phyloP scores from a whole-genome alignment of 208 protist species.

The Trypanosoma rangeli region DNA sequence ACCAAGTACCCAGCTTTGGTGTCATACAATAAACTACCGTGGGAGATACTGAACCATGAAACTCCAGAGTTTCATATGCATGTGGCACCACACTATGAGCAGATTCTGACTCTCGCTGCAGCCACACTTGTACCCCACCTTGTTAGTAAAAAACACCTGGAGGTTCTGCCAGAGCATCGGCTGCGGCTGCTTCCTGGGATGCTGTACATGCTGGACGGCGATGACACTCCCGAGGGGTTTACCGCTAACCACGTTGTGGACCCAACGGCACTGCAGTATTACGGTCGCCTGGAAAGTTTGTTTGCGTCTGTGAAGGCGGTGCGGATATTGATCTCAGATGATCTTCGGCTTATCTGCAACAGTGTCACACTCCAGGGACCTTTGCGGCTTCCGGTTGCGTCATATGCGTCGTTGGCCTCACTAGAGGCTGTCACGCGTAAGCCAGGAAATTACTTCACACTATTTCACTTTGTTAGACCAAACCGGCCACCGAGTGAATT shows the following conservation, averaged over 20 bases:
- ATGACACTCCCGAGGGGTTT: conserved; percentile 41
- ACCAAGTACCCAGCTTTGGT: conserved; percentile 87
- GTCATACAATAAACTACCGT: conserved; percentile 90
- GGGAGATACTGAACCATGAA: conserved; percentile 80
- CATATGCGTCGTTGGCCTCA: conserved; percentile 35
- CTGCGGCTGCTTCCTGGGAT: conserved; percentile 74
- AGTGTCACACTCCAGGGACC: conserved; percentile 51
- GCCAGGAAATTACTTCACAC: conserved; percentile 33
- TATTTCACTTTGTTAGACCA: conserved; percentile 83
- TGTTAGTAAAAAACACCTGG: conserved; percentile 35
- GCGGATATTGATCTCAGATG: conserved; percentile 61
- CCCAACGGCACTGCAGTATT: conserved; percentile 73
- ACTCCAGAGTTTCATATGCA: conserved; percentile 75
- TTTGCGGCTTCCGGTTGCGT: conserved; percentile 28
- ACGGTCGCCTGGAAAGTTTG: conserved; percentile 56
- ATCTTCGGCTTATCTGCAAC: conserved; percentile 80
- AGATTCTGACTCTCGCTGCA: conserved; percentile 72
- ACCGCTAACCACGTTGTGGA: conserved; percentile 57
- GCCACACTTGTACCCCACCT: conserved; percentile 57
- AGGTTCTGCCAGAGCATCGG: conserved; percentile 43
- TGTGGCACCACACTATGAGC: conserved; percentile 78
- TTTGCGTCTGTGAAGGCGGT: conserved; percentile 51
- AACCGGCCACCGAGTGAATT: conserved; percentile 82
- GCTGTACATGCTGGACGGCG: conserved; percentile 58
- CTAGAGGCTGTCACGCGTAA: conserved; percentile 12